Evolutionary conservation across 257 asterid species (phyloP).

Genomic region (Gentiana straminea): DNA sequence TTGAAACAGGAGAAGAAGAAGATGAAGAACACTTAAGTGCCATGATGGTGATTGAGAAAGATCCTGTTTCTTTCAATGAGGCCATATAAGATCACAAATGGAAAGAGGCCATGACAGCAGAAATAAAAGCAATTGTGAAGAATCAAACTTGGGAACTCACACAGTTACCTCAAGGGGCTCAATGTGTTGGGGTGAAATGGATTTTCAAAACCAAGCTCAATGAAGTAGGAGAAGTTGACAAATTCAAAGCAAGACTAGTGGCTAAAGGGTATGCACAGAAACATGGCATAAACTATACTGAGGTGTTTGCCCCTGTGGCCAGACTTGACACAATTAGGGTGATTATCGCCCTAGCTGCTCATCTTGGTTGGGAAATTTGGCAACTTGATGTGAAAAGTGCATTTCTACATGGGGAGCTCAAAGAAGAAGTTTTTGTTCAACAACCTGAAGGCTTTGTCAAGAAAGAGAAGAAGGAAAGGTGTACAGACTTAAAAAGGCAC

Average conservation of each 20-base stretch:
- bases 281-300: not conserved
- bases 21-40: not conserved
- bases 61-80: not conserved
- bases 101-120: not conserved
- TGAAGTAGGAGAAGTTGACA: conserved; percentile 4
- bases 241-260: not conserved
- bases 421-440: not conserved
- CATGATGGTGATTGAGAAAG: not conserved
- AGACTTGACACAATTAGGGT: not conserved
- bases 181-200: conserved; percentile 5
- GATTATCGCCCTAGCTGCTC: not conserved
- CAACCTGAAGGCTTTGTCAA: not conserved
- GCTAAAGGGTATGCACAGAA: not conserved
- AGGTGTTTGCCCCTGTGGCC: not conserved
- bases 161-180: not conserved
- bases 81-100: conserved; percentile 1
- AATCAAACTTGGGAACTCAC: not conserved
- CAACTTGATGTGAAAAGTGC: not conserved
- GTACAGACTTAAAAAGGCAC: too few relatives aligned
- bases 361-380: not conserved
- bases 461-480: not conserved
- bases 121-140: conserved; percentile 1
- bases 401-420: conserved; percentile 1
- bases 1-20: not conserved
- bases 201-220: conserved; percentile 3